Evolutionary conservation across 1,284 basidiomycete species (phyloP), one percentile per base, ranked within the genome.

Genomic region (Rhodofomes roseus): DNA sequence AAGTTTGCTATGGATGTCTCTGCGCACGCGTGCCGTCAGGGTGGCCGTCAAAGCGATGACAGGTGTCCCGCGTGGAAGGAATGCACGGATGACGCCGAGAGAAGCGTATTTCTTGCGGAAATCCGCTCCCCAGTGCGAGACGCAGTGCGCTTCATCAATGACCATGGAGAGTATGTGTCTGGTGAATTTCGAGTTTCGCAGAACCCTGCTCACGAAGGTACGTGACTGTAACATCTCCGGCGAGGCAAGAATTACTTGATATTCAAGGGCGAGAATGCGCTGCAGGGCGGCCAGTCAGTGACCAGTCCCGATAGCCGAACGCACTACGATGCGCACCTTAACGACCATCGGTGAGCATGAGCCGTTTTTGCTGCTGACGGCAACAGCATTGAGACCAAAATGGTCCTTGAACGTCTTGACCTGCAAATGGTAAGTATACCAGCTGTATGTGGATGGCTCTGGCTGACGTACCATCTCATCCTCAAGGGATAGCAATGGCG

Each of bases 31-130:
- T 0, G 62, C 41, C 0, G 76, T 65, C 0, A 80, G 68, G 0
- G 77, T 78, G 4, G 77, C 78, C 0, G 77, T 72, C 25, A 80
- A 59, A 0, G 77, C 74, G 3, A 77, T 68, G 37, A 77, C 60
- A 5, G 76, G 71, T 2, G 69, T 70, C 1, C 63, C 58, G 7
- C 66, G 68, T 0, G 74, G 75, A 1, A 79, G 67, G 48, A 77
- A 71, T 2, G 73, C 70, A 0, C 73, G 70, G 1, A 78, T 46
- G 2, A 71, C 71, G 0, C 76, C 76, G 4, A 80, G 61, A 0
- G 62, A 57, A 0, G 64, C 69, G 40, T 78, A 80, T 48, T 74
- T 71, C 69, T 79, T 79, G 41, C 74, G 70, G 59, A 79, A 79
- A 1, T 70, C 65, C 2, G 64, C 59, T 0, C 76, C 77, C 78